Evolutionary conservation across 2,329 filamentous ascomycete genomes (phyloP).

Genomic region (Xylaria sp.): DNA sequence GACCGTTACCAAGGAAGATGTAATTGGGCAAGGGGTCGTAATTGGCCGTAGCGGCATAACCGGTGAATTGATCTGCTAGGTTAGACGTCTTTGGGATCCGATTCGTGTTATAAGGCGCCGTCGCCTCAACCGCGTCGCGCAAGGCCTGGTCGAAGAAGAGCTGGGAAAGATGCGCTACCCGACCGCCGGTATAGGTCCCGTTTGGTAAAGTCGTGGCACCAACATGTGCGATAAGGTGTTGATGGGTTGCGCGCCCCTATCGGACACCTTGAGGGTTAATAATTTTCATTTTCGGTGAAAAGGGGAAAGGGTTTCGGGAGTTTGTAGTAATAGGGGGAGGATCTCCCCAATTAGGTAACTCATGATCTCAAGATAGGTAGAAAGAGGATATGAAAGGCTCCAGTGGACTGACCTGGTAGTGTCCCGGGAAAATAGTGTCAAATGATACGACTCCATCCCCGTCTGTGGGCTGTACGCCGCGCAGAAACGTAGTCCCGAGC

Average conservation of each 20-base stretch:
- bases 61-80: conserved; percentile 47
- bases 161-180: conserved; percentile 57
- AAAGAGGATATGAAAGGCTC: too few relatives aligned
- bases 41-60: conserved; percentile 47
- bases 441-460: conserved; percentile 61
- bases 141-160: conserved; percentile 57
- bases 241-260: conserved; percentile 54
- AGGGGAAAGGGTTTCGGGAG: too few relatives aligned
- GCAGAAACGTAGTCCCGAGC: conserved; percentile 58
- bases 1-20: conserved; percentile 44
- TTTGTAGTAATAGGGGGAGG: too few relatives aligned
- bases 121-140: conserved; percentile 52
- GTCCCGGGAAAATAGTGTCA: conserved; percentile 60
- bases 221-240: conserved; percentile 56
- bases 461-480: conserved; percentile 60
- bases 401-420: conserved; percentile 45
- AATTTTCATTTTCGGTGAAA: too few relatives aligned
- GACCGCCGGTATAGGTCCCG: conserved; percentile 54
- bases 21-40: conserved; percentile 65
- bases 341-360: too few relatives aligned
- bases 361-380: too few relatives aligned
- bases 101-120: conserved; percentile 54
- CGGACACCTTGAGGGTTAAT: too few relatives aligned
- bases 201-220: conserved; percentile 52
- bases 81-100: conserved; percentile 48